Evolutionary conservation across 345 rosid genomes (phyloP), one percentile per base, ranked within the genome.

Genomic region (Gossypium anomalum): DNA sequence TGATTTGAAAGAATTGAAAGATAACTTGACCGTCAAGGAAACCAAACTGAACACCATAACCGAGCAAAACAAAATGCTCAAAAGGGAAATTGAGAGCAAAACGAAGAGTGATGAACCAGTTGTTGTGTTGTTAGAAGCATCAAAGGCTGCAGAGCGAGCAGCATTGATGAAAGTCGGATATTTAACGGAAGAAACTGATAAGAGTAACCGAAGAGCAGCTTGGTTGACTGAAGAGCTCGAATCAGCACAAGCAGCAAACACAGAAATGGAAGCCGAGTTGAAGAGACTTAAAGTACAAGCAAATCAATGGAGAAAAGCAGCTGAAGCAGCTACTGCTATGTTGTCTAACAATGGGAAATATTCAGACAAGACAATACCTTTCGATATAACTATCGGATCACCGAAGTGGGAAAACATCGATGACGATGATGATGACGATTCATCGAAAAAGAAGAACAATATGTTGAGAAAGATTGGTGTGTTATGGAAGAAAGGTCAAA

Each of bases 231-330:
- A 93, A 77, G 87, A 93, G 83, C 83, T 93, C 16, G 97, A 85
- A 41, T 94, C 98, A 73, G 88, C 87, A 8, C 97, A 89, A 77
- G 86, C 83, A 14, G 85, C 92, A 4, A 90, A 88, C 75, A 76
- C 88, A 0, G 99, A 93, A 73, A 72, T 92, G 85, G 98, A 93
- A 83, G 85, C 88, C 1, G 98, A 96, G 82, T 70, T 96, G 45
- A 92, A 97, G 87, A 91, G 86, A 85, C 78, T 93, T 53, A 93
- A 92, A 80, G 99, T 93, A 71, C 99, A 96, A 77, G 82, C 97
- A 49, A 95, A 96, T 75, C 99, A 93, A 75, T 93, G 99, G 99
- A 88, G 98, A 85, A 96, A 96, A 83, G 99, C 99, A 1, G 98
- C 97, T 0, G 99, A 96, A 83, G 94, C 93, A 10, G 99, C 99